A percentile compares a stretch with the other conserved stretches of the same genome.
phyloP scores from a whole-genome alignment of 345 rosid genomes.

The Turnera subulata region DNA sequence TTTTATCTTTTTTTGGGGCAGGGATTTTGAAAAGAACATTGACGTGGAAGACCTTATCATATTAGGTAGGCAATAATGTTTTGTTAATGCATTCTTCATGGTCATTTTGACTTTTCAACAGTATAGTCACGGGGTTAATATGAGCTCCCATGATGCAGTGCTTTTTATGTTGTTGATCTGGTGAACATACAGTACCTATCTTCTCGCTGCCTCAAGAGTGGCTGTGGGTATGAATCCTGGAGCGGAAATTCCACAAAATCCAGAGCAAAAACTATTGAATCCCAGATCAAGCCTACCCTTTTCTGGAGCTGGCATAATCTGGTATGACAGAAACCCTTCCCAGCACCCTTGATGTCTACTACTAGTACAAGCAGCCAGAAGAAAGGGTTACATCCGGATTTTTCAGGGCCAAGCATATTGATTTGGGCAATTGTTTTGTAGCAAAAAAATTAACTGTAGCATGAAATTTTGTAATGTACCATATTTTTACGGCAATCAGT shows the following conservation, averaged over 20 bases:
- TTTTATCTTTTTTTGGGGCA: constrained; percentile 23
- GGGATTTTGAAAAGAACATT: constrained; percentile 99
- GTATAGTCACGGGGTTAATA: constrained; percentile 18
- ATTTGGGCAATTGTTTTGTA: not conserved
- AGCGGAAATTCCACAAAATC: constrained; percentile 94
- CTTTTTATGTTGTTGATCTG: constrained; percentile 93
- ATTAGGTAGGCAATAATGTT: constrained; percentile 56
- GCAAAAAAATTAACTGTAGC: no score
- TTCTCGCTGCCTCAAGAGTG: constrained; percentile 96
- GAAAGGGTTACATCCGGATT: not conserved
- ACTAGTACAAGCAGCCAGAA: not conserved
- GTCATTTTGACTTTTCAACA: not conserved
- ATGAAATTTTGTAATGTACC: constrained; percentile 4
- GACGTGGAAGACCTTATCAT: constrained; percentile 87
- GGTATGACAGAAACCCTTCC: not conserved
- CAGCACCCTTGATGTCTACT: not conserved
- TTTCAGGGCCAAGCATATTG: not conserved
- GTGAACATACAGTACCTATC: constrained; percentile 83
- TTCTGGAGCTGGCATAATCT: not conserved
- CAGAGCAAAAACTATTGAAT: constrained; percentile 73
- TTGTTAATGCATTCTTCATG: not conserved
- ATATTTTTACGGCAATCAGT: not conserved
- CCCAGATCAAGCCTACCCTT: not conserved
- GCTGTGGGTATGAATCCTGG: constrained; percentile 99
- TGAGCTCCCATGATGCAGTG: constrained; percentile 45